Base-by-base conservation (phyloP, 768 basidiomycete species). In the Suillus hirtellus region DNA sequence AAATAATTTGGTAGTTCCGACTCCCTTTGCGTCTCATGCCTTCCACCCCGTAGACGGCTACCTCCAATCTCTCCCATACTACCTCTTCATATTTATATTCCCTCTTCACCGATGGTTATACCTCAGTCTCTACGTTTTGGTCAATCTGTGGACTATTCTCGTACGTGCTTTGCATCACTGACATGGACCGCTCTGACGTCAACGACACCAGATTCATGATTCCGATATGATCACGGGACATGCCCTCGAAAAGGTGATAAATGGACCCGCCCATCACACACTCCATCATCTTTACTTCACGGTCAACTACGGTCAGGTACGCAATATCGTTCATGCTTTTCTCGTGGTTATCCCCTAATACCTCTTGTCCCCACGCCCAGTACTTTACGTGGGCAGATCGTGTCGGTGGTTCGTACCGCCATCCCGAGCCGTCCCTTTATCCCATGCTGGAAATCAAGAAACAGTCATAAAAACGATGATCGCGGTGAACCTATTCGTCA, bases 241-340 rank as follows among this genome's bases (percentile, higher is more conserved):
- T 73, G 80, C 88, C 4, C 83, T 97, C 5, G 96, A 98, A 78
- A 88, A 82, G 64, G 77, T 92, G 73, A 95, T 99, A 78, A 99
- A 99, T 77, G 95, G 95, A n/a, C 96, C 97, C 2, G 94, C 96
- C 2, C 97, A 99, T 70, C 97, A 99, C 75, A 99, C 96, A 0
- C 81, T 98, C 49, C 96, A 98, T 74, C 97, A 99, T 72, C 79
- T 99, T 24, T 96, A 96, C 80, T 99, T 98, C 79, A 97, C 91
- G 49, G 90, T 92, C 68, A 99, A 99, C 80, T 96, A 95, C 76
- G 95, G 95, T 27, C 93, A 95, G 81, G 88, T 89, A 73, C 68
- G 79, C 76, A 69, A 34, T 53, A 62, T 59, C 46, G 31, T 50
- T 59, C 8, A 60, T 19, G 52, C 59, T 50, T 15, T 19, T 60